Evolutionary conservation across 306 rosid species (phyloP), one percentile per base, ranked within the genome.

Genomic region (Lathyrus oleraceus): DNA sequence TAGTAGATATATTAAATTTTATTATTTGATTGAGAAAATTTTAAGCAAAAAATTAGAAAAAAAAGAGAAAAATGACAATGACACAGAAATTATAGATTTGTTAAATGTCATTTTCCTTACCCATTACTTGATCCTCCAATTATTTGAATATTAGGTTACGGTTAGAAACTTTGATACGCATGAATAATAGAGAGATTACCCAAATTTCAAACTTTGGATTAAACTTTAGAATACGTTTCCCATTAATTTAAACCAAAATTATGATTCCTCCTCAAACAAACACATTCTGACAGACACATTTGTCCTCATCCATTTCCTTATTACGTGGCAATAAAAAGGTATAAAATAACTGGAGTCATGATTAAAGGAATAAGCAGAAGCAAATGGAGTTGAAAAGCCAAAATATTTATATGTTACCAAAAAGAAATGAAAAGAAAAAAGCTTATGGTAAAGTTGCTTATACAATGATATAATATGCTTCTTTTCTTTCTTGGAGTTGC

Each of bases 21-120:
- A 48, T 6, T 51, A 17, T 16, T 78, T 10, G n/a, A 15, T 59
- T 69, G 80, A 27, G 73, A 69, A 44, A 70, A 35, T 40, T 19
- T 56, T 30, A 71, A 71, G 65, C 56, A 73, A 81, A 81, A 73
- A 53, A 78, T 48, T 65, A 69, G 60, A 30, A 71, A 62, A 52
- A 27, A 52, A 3, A 69, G 19, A 15, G 25, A 57, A 27, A 60
- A 27, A 49, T 64, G 77, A 77, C 25, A 64, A 14, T 59, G 85
- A 75, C 74, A 70, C 69, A 73, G 74, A 67, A 75, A 36, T 69
- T 76, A 40, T 68, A 69, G 44, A 79, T 48, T 59, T 75, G 64
- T 44, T 73, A 66, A 49, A 70, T 10, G 74, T 86, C 85, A 35
- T 81, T 72, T 70, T 82, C 87, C 78, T 45, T 75, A 19, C 76